Evolutionary conservation across 2,329 filamentous ascomycete species (phyloP), one percentile per base, ranked within the genome.

Genomic region (Penicillium sp.): DNA sequence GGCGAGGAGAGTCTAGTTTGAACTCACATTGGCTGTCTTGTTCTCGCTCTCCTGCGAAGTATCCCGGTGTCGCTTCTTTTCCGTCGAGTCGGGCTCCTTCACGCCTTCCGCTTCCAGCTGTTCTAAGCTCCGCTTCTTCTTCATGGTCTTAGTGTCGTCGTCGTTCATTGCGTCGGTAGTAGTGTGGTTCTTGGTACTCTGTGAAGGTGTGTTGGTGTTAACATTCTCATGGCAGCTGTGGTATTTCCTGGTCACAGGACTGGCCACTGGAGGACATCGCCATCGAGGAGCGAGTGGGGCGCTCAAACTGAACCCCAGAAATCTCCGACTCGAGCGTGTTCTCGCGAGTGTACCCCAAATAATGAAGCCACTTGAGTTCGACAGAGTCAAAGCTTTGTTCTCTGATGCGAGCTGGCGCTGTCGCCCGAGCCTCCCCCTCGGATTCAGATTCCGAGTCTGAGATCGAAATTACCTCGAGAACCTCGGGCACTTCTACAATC

Each of bases 81-180:
- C 78, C 10, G 74, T 76, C 58, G 79, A 71, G 31, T 71, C 73
- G 17, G 65, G 22, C 35, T 71, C 58, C 54, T 63, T 57, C 15
- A 55, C 38, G 8, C 38, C 63, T 31, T 75, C 75, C 35, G 74
- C 71, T 58, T 79, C 77, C 41, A 80, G 67, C 52, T 79, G 73
- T 45, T 80, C 78, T 52, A 75, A 67, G 59, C 78, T 79, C 57
- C 78, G 69, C 64, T 80, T 80, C 68, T 79, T 79, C 64, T 75
- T 78, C 10, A 76, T 76, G 54, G 8, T 49, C 69, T 76, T 55
- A 68, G 61, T 28, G 69, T 67, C 55, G 65, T 71, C 55, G 61
- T 62, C 57, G 50, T 56, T 61, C 55, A 56, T 63, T 48, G 61
- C 65, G 45, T 58, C 63, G 37, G 38, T 60, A 31, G 34, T 48